Evolutionary conservation across 2,329 filamentous ascomycete genomes (phyloP).

Genomic region (Dactylellina haptotyla): DNA sequence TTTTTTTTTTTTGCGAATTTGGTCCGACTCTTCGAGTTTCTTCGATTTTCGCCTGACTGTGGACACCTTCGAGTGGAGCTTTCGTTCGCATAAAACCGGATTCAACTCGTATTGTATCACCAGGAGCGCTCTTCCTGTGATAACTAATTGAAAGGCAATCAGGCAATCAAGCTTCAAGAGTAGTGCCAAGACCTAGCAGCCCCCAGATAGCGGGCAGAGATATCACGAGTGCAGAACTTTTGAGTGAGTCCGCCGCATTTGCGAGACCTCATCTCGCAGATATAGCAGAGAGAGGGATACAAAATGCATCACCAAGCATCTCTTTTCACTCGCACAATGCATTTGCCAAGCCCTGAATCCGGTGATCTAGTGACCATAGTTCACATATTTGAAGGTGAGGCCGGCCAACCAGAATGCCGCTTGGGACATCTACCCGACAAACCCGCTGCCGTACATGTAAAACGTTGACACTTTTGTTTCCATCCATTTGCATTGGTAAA

Average conservation of each 20-base stretch:
- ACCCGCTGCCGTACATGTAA: background rate
- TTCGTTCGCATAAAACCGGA: background rate
- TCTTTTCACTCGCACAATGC: background rate
- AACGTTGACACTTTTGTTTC: slow-evolving; percentile 8
- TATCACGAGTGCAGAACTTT: background rate
- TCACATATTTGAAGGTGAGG: background rate
- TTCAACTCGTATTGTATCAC: background rate
- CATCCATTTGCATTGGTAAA: slow-evolving; percentile 19
- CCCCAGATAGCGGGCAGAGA: background rate
- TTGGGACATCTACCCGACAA: slow-evolving; percentile 14
- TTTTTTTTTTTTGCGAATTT: background rate
- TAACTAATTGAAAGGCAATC: background rate
- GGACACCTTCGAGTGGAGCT: background rate
- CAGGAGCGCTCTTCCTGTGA: too few relatives aligned
- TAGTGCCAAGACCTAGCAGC: background rate
- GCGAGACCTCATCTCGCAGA: background rate
- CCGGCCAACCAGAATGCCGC: slow-evolving; percentile 15
- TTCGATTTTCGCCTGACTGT: background rate
- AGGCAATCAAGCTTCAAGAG: background rate
- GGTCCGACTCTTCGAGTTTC: background rate
- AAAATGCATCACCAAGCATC: background rate
- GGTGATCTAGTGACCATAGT: slow-evolving; percentile 1
- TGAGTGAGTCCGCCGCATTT: background rate
- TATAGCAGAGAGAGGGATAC: background rate
- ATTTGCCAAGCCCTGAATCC: background rate